Conservation (phyloP, 257 asterid species). For the Solanum commersonii region DNA sequence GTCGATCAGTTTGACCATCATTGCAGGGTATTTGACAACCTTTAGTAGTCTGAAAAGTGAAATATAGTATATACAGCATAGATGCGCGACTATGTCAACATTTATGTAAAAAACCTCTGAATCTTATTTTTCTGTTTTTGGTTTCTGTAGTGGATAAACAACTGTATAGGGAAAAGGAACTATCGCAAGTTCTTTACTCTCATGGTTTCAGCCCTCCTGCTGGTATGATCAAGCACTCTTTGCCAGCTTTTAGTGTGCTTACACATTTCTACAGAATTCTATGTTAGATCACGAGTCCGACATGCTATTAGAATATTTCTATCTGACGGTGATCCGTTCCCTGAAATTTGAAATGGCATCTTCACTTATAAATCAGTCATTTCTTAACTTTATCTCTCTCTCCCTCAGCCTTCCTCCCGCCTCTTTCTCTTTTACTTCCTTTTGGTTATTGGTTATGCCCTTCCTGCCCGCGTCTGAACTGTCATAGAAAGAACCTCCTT, state of each 20-base stretch:
- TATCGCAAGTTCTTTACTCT: constrained; percentile 82
- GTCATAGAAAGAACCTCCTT: background rate
- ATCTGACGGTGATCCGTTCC: background rate
- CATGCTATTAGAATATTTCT: background rate
- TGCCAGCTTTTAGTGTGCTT: background rate
- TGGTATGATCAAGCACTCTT: constrained; percentile 50
- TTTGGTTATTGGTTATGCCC: background rate
- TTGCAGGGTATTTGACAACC: constrained; percentile 65
- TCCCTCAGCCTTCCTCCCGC: background rate
- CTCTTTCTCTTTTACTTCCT: background rate
- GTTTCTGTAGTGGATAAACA: constrained; percentile 87
- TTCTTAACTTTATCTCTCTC: background rate
- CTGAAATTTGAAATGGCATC: background rate
- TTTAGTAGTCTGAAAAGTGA: background rate
- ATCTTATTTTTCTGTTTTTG: constrained; percentile 1
- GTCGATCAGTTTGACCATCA: constrained; percentile 95
- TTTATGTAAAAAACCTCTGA: background rate
- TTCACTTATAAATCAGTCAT: background rate
- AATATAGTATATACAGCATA: background rate
- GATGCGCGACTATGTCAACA: background rate
- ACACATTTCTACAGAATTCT: background rate
- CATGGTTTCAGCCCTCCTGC: constrained; percentile 89
- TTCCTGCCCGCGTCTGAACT: background rate
- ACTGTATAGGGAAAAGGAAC: constrained; percentile 93
- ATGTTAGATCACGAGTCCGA: background rate